A percentile compares a stretch with the other conserved stretches of the same genome.
Evolutionary conservation across 1,284 basidiomycete species (phyloP).

Genomic region (Rhodotorula glutinis): DNA sequence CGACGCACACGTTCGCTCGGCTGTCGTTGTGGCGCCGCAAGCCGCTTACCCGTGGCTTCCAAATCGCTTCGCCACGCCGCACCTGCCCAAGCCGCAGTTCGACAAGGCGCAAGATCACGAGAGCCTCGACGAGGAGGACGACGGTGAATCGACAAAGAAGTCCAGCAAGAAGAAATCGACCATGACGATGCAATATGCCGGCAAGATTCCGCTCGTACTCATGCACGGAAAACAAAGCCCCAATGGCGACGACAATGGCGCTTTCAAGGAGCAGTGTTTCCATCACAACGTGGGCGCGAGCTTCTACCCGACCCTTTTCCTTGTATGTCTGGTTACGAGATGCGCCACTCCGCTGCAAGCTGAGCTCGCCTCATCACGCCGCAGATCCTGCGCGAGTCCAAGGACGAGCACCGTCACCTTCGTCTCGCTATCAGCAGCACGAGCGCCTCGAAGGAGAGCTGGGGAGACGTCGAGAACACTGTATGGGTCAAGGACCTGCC

Average conservation of each 20-base stretch:
- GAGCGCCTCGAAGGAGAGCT: background rate
- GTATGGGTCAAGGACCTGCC: conserved; percentile 8
- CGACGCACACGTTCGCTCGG: background rate
- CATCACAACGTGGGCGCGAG: too few species aligned
- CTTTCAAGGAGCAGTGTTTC: background rate
- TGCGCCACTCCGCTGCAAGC: too few species aligned
- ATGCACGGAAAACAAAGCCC: background rate
- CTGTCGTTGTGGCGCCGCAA: background rate
- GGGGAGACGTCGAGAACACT: conserved; percentile 1
- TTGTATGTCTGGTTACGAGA: too few species aligned
- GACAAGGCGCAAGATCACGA: background rate
- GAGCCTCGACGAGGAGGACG: background rate
- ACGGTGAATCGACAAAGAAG: background rate
- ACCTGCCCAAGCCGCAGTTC: background rate
- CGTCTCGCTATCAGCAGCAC: conserved; percentile 1
- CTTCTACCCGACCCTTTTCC: background rate
- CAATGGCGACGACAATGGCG: background rate
- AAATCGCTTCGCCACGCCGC: background rate
- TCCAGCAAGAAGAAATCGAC: background rate
- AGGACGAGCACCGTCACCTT: background rate
- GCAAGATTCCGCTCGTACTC: background rate
- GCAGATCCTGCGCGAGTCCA: background rate
- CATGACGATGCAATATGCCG: background rate
- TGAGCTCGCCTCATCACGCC: too few species aligned
- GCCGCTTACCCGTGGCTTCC: background rate